Evolutionary conservation across 352 stramenopile genomes (phyloP), one percentile per base, ranked within the genome.

Genomic region (Phytophthora cryptogea): DNA sequence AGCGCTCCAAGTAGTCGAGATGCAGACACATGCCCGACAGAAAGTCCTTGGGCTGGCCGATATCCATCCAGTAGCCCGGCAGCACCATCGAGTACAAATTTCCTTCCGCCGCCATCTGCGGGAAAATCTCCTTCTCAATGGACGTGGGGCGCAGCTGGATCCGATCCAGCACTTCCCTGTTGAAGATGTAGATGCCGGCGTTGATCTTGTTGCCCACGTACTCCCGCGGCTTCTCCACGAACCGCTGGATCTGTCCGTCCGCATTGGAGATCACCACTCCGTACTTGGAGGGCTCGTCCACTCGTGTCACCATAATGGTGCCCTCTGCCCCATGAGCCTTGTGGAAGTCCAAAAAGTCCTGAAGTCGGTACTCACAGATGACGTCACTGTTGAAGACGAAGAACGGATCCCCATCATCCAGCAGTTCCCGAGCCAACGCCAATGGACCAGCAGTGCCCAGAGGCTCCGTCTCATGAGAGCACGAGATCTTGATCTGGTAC

Each of bases 151-250:
- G 78, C 31, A 94, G 56, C 71, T 90, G 80, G 49, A 97, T 97
- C 14, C 88, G 80, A 50, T 95, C 86, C 23, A 97, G 74, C 20
- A 97, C 80, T 53, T 92, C 83, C 17, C 83, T 80, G 55, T 90
- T 94, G 60, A 97, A 95, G 23, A 95, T 89, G 67, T 97, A 97
- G 40, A 97, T 94, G 26, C 88, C 89, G 6, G 88, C 89, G 57
- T 96, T 97, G 63, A 97, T 94, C 68, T 95, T 86, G 75, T 96
- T 95, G 59, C 88, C 86, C 28, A 97, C 86, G 61, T 91, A 97
- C 46, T 95, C 85, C 33, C 76, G 77, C 6, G 89, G 89, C 68
- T 97, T 97, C 66, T 97, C 89, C 31, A 97, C 84, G 58, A 97
- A 97, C 32, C 77, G 80, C 47, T 97, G 70, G 59, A 97, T 93